phyloP scores from a whole-genome alignment of 1,139 yeast genomes.

The Candida sojae region DNA sequence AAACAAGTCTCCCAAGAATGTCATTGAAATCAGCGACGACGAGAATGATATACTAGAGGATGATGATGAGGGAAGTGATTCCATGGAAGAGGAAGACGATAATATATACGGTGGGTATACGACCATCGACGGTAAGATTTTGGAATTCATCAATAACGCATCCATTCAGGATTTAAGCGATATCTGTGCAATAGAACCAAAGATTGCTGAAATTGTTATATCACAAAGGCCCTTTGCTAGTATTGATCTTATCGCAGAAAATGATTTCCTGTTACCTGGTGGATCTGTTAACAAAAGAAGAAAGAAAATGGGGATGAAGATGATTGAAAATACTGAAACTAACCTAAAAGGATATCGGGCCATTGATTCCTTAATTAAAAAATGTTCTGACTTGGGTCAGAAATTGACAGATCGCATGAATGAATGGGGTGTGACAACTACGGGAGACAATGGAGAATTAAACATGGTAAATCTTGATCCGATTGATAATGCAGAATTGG shows the following conservation, averaged over 20 bases:
- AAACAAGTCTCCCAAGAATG: background rate
- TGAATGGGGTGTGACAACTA: conserved; percentile 81
- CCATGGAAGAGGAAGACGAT: conserved; percentile 41
- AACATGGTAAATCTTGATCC: conserved; percentile 49
- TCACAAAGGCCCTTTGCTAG: conserved; percentile 65
- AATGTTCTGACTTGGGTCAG: conserved; percentile 78
- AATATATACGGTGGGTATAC: conserved; percentile 44
- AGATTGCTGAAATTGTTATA: conserved; percentile 63
- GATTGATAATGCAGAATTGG: conserved; percentile 32
- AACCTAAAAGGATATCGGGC: conserved; percentile 90
- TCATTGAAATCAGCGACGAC: conserved; percentile 33
- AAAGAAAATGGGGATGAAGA: conserved; percentile 72
- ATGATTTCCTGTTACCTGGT: conserved; percentile 40
- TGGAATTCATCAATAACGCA: conserved; percentile 79
- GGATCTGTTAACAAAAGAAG: conserved; percentile 34
- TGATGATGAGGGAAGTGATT: conserved; percentile 41
- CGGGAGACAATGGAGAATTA: conserved; percentile 66
- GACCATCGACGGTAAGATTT: conserved; percentile 60
- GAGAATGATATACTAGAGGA: conserved; percentile 34
- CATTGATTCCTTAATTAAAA: conserved; percentile 83
- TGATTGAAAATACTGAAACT: conserved; percentile 67
- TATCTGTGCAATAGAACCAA: conserved; percentile 69
- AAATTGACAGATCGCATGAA: conserved; percentile 70
- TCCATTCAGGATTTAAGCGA: conserved; percentile 76
- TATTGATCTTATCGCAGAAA: conserved; percentile 58